These are phyloP conservation scores for Exophiala oligosperma DNA, from an alignment of 2,329 filamentous ascomycete genomes.

Conservation along the genomic window DNA sequence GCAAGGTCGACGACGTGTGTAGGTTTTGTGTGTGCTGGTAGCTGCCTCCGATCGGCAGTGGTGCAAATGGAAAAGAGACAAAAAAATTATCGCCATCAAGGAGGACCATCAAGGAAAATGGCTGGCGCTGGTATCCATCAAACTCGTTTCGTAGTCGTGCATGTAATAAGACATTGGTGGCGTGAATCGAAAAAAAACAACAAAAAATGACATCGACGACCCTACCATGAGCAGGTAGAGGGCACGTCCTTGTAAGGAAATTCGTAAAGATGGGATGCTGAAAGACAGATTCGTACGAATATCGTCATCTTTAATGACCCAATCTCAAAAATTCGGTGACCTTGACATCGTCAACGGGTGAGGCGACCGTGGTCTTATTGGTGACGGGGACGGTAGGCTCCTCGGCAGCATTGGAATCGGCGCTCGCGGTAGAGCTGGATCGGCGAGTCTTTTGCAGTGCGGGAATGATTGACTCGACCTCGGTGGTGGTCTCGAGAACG, in stretches of 20 bases:
- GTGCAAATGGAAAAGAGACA: neutral
- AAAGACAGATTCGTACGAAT: too few species aligned
- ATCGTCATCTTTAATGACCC: constrained; percentile 18
- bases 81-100: neutral
- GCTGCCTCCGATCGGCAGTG: too few species aligned
- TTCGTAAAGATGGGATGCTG: neutral
- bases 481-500: constrained; percentile 6
- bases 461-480: constrained; percentile 21
- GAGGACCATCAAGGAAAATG: neutral
- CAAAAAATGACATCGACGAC: too few species aligned
- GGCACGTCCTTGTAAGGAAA: neutral
- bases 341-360: constrained; percentile 16
- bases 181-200: neutral
- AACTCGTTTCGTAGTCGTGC: neutral
- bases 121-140: neutral
- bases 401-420: constrained; percentile 22
- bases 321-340: constrained; percentile 18
- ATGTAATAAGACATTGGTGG: neutral
- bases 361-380: constrained; percentile 13
- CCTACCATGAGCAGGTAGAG: neutral
- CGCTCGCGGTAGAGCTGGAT: constrained; percentile 26
- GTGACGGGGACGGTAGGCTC: constrained; percentile 9
- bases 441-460: constrained; percentile 26
- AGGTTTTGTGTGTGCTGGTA: too few species aligned
- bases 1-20: too few species aligned